Conservation (phyloP, 768 basidiomycete species). For the Exsudoporus frostii region DNA sequence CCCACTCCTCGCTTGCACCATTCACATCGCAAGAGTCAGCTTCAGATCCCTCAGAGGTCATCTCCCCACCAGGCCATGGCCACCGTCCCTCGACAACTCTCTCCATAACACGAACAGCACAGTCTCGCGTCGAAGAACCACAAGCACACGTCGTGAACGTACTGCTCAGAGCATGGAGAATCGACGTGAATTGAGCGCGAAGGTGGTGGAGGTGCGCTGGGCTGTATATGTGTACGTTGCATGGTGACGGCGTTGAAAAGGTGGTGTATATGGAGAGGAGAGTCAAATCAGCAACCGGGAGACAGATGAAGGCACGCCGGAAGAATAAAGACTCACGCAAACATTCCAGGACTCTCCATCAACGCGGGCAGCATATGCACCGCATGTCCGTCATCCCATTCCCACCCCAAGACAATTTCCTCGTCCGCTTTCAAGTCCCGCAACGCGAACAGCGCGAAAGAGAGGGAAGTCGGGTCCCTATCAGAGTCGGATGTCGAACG, state of each 20-base stretch:
- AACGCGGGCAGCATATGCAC: slow-evolving; percentile 76
- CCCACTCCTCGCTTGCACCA: slow-evolving; percentile 13
- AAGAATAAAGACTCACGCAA: slow-evolving; percentile 46
- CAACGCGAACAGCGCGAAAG: slow-evolving; percentile 80
- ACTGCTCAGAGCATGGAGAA: slow-evolving; percentile 65
- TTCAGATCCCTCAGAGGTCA: slow-evolving; percentile 22
- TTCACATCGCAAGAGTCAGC: slow-evolving; percentile 15
- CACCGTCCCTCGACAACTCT: slow-evolving; percentile 50
- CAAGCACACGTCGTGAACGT: slow-evolving; percentile 78
- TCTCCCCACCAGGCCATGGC: slow-evolving; percentile 32
- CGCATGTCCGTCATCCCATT: slow-evolving; percentile 93
- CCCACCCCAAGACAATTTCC: slow-evolving; percentile 90
- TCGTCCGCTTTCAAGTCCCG: slow-evolving; percentile 73
- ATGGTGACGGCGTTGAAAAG: neutral
- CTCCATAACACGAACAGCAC: slow-evolving; percentile 62
- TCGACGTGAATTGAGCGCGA: slow-evolving; percentile 63
- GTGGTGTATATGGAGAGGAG: neutral
- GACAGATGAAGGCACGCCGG: neutral
- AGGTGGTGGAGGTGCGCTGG: slow-evolving; percentile 49
- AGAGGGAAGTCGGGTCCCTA: slow-evolving; percentile 40
- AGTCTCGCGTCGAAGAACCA: slow-evolving; percentile 57
- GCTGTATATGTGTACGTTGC: slow-evolving; percentile 26
- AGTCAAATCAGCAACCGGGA: slow-evolving; percentile 9
- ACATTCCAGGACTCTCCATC: slow-evolving; percentile 52
- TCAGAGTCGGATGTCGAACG: slow-evolving; percentile 17